phyloP scores from a whole-genome alignment of 805 yeast species.

The Wickerhamiella azyma region DNA sequence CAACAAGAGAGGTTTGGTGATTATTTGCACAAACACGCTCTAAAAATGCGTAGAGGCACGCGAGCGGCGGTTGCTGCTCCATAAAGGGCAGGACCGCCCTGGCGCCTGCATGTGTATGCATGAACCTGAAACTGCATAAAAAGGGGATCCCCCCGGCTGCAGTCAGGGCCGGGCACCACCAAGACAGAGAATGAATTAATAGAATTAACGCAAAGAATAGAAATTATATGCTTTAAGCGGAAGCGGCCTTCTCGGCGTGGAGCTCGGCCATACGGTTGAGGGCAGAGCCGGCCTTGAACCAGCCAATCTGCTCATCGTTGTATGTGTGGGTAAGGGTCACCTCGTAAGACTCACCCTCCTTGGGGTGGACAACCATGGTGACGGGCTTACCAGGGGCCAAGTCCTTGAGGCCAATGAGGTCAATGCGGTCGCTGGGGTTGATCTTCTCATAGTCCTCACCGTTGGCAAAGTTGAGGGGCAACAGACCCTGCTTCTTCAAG shows the following conservation, averaged over 20 bases:
- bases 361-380: slow-evolving; percentile 57
- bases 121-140: no score
- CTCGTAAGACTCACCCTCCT: slow-evolving; percentile 73
- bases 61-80: no score
- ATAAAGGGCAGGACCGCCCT: no score
- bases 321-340: slow-evolving; percentile 90
- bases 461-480: slow-evolving; percentile 88
- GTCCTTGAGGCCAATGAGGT: slow-evolving; percentile 67
- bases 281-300: slow-evolving; percentile 99
- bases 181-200: neutral
- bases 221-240: slow-evolving; percentile 9
- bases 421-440: slow-evolving; percentile 79
- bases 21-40: no score
- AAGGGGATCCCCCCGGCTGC: no score
- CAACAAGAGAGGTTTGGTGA: no score
- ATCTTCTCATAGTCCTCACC: slow-evolving; percentile 88
- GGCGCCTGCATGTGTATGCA: no score
- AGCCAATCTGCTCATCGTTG: slow-evolving; percentile 91
- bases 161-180: neutral
- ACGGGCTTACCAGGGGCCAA: slow-evolving; percentile 90
- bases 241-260: slow-evolving; percentile 13
- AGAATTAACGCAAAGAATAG: neutral
- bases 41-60: no score
- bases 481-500: slow-evolving; percentile 98
- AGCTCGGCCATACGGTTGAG: slow-evolving; percentile 78